Percentiles rank a stretch among this genome's conserved stretches.
Evolutionary conservation across 768 basidiomycete species (phyloP).

Genomic region (Coprinopsis marcescibilis): DNA sequence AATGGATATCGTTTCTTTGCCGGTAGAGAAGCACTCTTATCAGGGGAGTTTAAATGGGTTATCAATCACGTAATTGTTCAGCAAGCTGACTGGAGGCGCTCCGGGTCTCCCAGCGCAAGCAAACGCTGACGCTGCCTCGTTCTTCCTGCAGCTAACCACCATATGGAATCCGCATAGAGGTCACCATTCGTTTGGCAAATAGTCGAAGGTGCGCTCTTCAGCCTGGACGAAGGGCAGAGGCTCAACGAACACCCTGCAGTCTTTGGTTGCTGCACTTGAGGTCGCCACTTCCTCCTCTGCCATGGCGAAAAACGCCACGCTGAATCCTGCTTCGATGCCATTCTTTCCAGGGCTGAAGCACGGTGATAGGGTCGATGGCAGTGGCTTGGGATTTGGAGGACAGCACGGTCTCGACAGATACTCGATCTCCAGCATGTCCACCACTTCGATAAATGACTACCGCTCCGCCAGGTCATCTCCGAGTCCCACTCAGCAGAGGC

Average conservation of each 20-base stretch:
- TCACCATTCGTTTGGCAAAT: conserved; percentile 1
- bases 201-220: conserved; percentile 1
- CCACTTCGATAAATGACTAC: conserved; percentile 54
- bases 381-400: conserved; percentile 36
- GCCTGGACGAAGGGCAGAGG: conserved; percentile 4
- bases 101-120: background rate
- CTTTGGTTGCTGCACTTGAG: conserved; percentile 34
- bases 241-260: conserved; percentile 23
- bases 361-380: conserved; percentile 48
- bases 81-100: background rate
- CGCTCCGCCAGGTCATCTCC: conserved; percentile 68
- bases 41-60: background rate
- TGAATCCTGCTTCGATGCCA: conserved; percentile 79
- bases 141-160: background rate
- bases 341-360: conserved; percentile 75
- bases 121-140: background rate
- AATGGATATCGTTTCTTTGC: too few species aligned
- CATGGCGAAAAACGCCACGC: conserved; percentile 72
- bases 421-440: conserved; percentile 52
- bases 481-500: conserved; percentile 41
- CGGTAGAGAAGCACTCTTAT: background rate
- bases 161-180: conserved; percentile 1
- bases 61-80: conserved; percentile 3
- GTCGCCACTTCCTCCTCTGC: conserved; percentile 30
- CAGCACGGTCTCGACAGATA: conserved; percentile 43